Percentiles rank a stretch among this genome's conserved stretches.
These are phyloP conservation scores for Pseudogymnoascus sp. DNA, from an alignment of 2,329 filamentous ascomycete genomes.

Conservation along the genomic window DNA sequence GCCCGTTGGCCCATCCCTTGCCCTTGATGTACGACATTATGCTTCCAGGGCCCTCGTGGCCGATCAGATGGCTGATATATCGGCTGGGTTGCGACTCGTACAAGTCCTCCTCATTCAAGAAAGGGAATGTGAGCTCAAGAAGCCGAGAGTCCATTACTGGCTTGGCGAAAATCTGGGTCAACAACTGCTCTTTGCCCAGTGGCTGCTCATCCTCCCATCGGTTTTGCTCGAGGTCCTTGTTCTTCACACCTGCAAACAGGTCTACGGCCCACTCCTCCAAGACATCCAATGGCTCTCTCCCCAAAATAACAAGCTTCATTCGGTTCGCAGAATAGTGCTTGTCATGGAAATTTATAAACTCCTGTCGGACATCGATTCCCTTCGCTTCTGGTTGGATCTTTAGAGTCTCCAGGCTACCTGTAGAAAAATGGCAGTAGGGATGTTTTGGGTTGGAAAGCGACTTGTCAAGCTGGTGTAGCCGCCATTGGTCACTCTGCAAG, in stretches of 20 bases:
- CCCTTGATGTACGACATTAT: constrained; percentile 64
- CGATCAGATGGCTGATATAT: constrained; percentile 65
- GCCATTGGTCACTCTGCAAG: constrained; percentile 63
- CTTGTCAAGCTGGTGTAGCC: constrained; percentile 62
- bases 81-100: constrained; percentile 60
- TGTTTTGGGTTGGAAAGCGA: constrained; percentile 60
- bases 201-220: constrained; percentile 57
- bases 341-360: constrained; percentile 66
- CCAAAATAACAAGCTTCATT: constrained; percentile 65
- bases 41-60: constrained; percentile 67
- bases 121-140: constrained; percentile 60
- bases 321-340: constrained; percentile 66
- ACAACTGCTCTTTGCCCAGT: constrained; percentile 50
- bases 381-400: constrained; percentile 59
- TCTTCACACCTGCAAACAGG: constrained; percentile 57
- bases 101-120: constrained; percentile 58
- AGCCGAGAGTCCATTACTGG: constrained; percentile 63
- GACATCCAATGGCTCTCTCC: constrained; percentile 57
- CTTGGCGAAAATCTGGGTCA: constrained; percentile 60
- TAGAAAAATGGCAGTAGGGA: constrained; percentile 66
- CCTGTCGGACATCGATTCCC: constrained; percentile 60
- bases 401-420: constrained; percentile 61
- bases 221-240: constrained; percentile 57
- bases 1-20: constrained; percentile 62
- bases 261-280: constrained; percentile 61